Conservation (phyloP, 495 filamentous ascomycete genomes). For the Lepraria neglecta region DNA sequence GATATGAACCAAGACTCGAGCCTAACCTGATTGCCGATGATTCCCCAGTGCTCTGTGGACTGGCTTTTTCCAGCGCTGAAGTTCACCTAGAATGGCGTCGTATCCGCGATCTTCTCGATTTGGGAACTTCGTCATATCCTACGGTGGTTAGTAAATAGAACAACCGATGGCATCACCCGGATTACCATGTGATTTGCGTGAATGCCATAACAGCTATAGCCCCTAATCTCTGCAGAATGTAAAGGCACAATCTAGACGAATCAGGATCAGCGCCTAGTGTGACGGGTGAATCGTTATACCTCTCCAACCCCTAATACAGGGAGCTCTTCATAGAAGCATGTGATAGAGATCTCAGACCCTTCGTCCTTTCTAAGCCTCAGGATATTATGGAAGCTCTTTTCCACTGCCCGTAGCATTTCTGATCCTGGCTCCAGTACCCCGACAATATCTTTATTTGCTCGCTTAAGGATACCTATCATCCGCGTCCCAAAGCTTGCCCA, state of each 20-base stretch:
- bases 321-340: slow-evolving; percentile 11
- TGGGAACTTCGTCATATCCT: slow-evolving; percentile 17
- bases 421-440: slow-evolving; percentile 10
- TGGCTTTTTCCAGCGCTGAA: slow-evolving; percentile 8
- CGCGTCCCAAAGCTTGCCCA: slow-evolving; percentile 26
- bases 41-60: neutral
- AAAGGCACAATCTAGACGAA: slow-evolving; percentile 11
- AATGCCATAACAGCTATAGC: slow-evolving; percentile 6
- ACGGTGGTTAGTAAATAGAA: neutral
- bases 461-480: neutral
- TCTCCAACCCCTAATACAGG: neutral
- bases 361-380: slow-evolving; percentile 7
- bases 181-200: slow-evolving; percentile 20
- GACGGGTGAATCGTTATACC: neutral
- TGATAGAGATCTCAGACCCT: slow-evolving; percentile 13
- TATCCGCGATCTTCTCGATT: slow-evolving; percentile 14
- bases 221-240: slow-evolving; percentile 12
- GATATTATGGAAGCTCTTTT: slow-evolving; percentile 3
- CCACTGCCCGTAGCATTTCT: slow-evolving; percentile 16
- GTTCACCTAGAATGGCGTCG: slow-evolving; percentile 13
- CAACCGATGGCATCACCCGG: neutral
- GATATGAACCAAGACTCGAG: too few relatives aligned
- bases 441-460: slow-evolving; percentile 4
- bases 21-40: too few relatives aligned
- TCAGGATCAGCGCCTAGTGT: neutral